phyloP scores from a whole-genome alignment of 352 stramenopile genomes.

The Pythium graminicola region DNA sequence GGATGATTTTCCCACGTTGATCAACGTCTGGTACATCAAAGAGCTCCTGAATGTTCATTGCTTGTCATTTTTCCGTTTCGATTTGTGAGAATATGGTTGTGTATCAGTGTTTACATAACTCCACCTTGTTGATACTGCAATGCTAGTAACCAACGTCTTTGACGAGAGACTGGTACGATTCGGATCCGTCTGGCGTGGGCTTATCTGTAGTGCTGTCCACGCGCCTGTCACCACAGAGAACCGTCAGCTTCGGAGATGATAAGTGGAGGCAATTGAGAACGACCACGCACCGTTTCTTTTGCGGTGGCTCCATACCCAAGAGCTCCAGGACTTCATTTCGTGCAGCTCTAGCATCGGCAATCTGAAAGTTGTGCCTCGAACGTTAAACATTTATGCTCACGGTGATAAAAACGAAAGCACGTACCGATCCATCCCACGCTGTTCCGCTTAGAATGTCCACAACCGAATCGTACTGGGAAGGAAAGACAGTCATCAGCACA shows the following conservation, averaged over 20 bases:
- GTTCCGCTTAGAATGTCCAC: conserved; percentile 76
- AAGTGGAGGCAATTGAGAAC: not conserved
- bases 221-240: not conserved
- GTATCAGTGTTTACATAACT: not conserved
- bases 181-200: not conserved
- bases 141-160: conserved; percentile 80
- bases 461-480: conserved; percentile 49
- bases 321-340: conserved; percentile 59
- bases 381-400: no score
- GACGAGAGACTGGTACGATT: conserved; percentile 58
- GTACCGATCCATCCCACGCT: conserved; percentile 74
- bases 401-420: no score
- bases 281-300: conserved; percentile 49
- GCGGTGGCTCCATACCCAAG: conserved; percentile 50
- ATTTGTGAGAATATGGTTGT: not conserved
- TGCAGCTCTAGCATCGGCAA: conserved; percentile 41
- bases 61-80: not conserved
- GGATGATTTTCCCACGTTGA: no score
- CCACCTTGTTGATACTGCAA: not conserved
- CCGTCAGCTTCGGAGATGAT: not conserved
- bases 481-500: conserved; percentile 6
- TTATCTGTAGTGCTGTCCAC: conserved; percentile 6
- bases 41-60: not conserved
- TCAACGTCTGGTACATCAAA: not conserved
- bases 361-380: no score